Conservation (phyloP, 2,329 filamentous ascomycete species). For the Sphaceloma murrayae region DNA sequence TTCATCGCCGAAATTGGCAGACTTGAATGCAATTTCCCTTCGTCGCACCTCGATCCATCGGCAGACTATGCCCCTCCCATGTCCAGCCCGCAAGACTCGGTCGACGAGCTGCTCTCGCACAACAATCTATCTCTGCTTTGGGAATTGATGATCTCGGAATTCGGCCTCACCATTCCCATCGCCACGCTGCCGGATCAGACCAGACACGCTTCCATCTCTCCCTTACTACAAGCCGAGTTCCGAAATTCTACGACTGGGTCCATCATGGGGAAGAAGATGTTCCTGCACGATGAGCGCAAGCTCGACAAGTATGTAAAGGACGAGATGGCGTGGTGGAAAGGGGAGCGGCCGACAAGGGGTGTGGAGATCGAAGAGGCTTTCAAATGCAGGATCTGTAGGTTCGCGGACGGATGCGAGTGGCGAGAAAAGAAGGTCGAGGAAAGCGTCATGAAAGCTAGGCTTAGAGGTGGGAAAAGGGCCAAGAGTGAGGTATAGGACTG, state of each 20-base stretch:
- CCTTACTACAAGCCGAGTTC: conserved; percentile 50
- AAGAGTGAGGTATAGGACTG: conserved; percentile 18
- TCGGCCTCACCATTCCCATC: conserved; percentile 37
- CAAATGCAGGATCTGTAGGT: conserved; percentile 81
- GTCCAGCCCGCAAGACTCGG: conserved; percentile 35
- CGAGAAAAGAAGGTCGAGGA: conserved; percentile 59
- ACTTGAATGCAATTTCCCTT: conserved; percentile 52
- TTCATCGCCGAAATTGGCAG: conserved; percentile 68
- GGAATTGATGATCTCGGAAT: conserved; percentile 53
- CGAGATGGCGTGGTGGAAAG: conserved; percentile 82
- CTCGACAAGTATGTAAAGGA: conserved; percentile 58
- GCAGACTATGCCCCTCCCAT: conserved; percentile 20
- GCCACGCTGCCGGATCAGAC: conserved; percentile 43
- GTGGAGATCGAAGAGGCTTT: conserved; percentile 77
- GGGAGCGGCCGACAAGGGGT: conserved; percentile 59
- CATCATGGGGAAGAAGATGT: conserved; percentile 47
- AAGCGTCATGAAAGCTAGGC: conserved; percentile 28
- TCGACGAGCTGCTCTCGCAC: conserved; percentile 46
- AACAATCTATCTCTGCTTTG: conserved; percentile 53
- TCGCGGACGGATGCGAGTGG: conserved; percentile 71
- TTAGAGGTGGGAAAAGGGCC: conserved; percentile 15
- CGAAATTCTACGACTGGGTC: conserved; percentile 31
- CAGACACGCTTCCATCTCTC: conserved; percentile 34
- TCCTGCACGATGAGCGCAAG: conserved; percentile 55
- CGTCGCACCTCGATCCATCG: not conserved